These are phyloP conservation scores for Termitomyces sp. DNA, from an alignment of 768 basidiomycete species.

Conservation along the genomic window DNA sequence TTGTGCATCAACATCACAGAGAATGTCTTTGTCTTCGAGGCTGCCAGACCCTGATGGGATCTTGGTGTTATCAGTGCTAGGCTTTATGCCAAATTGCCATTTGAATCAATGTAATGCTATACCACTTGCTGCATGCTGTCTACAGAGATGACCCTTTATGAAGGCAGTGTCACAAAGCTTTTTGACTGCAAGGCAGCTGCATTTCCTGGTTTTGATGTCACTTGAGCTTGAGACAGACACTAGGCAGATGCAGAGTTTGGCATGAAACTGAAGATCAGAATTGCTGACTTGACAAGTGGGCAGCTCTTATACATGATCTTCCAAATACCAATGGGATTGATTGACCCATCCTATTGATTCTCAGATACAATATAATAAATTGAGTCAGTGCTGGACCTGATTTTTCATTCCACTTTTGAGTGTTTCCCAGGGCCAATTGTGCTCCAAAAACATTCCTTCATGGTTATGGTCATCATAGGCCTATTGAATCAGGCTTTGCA, in stretches of 20 bases:
- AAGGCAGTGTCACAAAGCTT: background rate
- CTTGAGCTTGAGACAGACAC: constrained; percentile 1
- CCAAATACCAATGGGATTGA: constrained; percentile 5
- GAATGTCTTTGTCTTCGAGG: background rate
- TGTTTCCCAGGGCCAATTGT: background rate
- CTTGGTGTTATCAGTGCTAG: background rate
- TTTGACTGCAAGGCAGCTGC: background rate
- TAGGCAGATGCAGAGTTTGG: background rate
- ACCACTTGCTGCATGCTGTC: background rate
- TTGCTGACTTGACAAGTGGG: constrained; percentile 21
- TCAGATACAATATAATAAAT: background rate
- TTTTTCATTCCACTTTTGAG: background rate
- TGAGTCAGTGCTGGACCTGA: background rate
- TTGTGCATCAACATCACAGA: background rate
- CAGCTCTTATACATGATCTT: constrained; percentile 9
- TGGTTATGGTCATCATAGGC: background rate
- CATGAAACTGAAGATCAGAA: constrained; percentile 24
- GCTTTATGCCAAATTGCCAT: background rate
- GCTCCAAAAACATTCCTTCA: background rate
- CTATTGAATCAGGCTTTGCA: background rate
- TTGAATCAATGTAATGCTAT: background rate
- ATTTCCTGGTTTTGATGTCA: constrained; percentile 13
- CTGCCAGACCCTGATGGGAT: background rate
- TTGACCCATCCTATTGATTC: background rate
- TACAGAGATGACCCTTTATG: background rate